Evolutionary conservation across 2,329 filamentous ascomycete species (phyloP), one percentile per base, ranked within the genome.

Genomic region (Stagonosporopsis vannaccii): DNA sequence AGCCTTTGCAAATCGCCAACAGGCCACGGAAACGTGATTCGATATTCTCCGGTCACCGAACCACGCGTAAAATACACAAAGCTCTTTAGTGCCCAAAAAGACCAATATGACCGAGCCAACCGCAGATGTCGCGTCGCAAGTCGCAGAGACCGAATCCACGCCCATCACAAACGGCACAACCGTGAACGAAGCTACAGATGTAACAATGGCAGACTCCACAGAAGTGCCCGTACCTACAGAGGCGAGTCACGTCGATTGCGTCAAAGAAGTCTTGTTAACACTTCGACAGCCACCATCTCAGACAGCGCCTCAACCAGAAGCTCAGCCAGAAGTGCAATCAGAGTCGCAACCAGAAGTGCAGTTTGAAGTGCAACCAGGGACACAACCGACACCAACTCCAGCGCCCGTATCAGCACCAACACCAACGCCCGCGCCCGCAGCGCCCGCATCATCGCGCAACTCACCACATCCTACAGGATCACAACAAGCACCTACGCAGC

Each of bases 381-480:
- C 49, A 19, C 39, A 50, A 36, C 39, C 30, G n/a, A 53, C 39
- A 17, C 50, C 56, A 26, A 37, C 47, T 13, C 51, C 59, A 39
- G 52, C 58, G 36, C 33, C 54, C 15, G 57, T 41, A 12, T 42
- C 51, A 49, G 36, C 56, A 43, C 39, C 60, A 13, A 49, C 59
- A 17, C 52, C 60, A 13, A 48, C 60, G 19, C 61, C 65, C n/a
- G 56, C 58, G 30, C 50, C 46, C 15, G 56, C 42, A 39, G 53
- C 61, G 19, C 58, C 64, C 6, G 66, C 63, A 5, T 69, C 73
- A 6, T 66, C 71, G 51, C 72, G 74, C 40, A 74, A 74, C 51
- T 74, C 71, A 15, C 74, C 74, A 23, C 73, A 75, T 23, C 74
- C 73, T 2, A 66, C 51, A 13, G 63, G 58, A 4, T 55, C 62